Base-by-base conservation (phyloP, 176 grass and related monocot species). In the Musa acuminata region DNA sequence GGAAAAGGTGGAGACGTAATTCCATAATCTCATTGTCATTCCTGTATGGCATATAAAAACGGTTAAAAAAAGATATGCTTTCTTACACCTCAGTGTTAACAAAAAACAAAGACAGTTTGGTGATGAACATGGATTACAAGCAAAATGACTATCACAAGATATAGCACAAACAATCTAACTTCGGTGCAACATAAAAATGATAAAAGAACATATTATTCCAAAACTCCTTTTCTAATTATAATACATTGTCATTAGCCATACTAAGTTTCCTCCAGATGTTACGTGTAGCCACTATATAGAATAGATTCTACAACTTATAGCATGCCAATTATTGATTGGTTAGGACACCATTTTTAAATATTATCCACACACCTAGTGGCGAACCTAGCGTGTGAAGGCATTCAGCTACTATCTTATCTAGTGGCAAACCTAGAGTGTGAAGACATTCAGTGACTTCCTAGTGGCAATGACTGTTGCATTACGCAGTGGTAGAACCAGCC, bases 21-120 rank as follows among this genome's bases (percentile, higher is more conserved):
- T 99, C 95, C 95, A 99, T 73, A 99, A 87, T 77, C 95, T 91
- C 64, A 75, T 94, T 49, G 82, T 79, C 95, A 99, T 99, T 78
- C 95, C 95, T 99, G 82, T 64, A 89, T 75, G 5, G 17, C 82
- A 55, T 9, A 80, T 35, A 74, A 70, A 65, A 26, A 27, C 2
- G 25, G 51, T 62, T 62, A 14, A 14, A n/a, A 43, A 11, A 73
- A 54, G 13, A 27, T 19, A 55, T 19, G 25, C 16, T 58, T 52
- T 24, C 3, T 53, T 72, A 53, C 20, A 29, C 22, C 9, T 13
- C 14, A 9, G 11, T 51, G 24, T 24, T 14, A 52, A 51, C 11
- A 62, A 62, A 20, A 50, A 35, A 29, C 14, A 60, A 11, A 48
- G 21, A 58, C 13, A 58, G 7, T 13, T 73, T 2, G 14, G 52